phyloP scores from a whole-genome alignment of 2,329 filamentous ascomycete species.

The Rhynchosporium graminicola region DNA sequence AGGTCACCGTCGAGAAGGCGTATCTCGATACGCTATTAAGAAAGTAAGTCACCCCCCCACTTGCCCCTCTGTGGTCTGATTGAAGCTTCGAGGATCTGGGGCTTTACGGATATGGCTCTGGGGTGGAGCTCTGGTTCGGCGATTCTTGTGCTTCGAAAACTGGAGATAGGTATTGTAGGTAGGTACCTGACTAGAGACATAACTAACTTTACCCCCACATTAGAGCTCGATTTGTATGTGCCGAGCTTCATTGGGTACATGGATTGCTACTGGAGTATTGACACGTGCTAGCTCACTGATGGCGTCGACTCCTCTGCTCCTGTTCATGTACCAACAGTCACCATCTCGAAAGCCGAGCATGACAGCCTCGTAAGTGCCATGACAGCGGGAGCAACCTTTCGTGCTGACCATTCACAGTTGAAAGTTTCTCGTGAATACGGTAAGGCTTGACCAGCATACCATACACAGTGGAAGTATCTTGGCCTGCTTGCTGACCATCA shows the following conservation, averaged over 20 bases:
- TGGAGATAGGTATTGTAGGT: neutral
- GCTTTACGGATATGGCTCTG: too few relatives aligned
- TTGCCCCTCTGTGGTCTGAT: slow-evolving; percentile 1
- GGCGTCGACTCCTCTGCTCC: slow-evolving; percentile 42
- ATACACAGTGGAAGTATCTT: neutral
- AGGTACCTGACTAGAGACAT: neutral
- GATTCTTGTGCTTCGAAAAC: slow-evolving; percentile 8
- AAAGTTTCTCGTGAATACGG: slow-evolving; percentile 53
- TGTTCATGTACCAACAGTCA: slow-evolving; percentile 45
- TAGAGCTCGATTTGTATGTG: slow-evolving; percentile 52
- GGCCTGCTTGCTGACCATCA: slow-evolving; percentile 18
- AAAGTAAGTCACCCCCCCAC: slow-evolving; percentile 49
- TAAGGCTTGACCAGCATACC: slow-evolving; percentile 41
- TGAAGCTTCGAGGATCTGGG: too few relatives aligned
- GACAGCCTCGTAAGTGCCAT: slow-evolving; percentile 52
- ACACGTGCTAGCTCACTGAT: slow-evolving; percentile 43
- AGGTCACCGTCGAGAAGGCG: slow-evolving; percentile 59
- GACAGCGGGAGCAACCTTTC: neutral
- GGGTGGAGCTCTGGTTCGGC: neutral
- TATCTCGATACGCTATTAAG: slow-evolving; percentile 63
- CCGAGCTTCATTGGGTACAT: slow-evolving; percentile 6
- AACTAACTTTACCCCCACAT: slow-evolving; percentile 30
- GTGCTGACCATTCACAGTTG: slow-evolving; percentile 31
- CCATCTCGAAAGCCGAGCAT: slow-evolving; percentile 62
- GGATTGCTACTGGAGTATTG: slow-evolving; percentile 5